phyloP scores from a whole-genome alignment of 768 basidiomycete species.

The Cytidiella melzeri region DNA sequence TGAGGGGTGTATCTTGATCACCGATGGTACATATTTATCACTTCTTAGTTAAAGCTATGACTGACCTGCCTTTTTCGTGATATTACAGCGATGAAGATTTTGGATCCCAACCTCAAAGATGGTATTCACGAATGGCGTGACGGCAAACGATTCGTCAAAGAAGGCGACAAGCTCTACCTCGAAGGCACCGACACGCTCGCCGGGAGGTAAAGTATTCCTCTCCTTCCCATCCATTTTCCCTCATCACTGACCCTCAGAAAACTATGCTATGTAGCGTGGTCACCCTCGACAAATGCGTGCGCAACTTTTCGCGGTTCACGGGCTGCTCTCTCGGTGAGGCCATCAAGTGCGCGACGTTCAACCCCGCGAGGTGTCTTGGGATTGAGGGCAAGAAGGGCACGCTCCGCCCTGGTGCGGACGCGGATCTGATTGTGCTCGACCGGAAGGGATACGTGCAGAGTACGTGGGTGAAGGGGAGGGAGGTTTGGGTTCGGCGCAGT shows the following conservation, averaged over 20 bases:
- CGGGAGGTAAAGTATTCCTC: constrained; percentile 55
- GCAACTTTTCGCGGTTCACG: constrained; percentile 80
- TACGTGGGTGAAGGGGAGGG: constrained; percentile 74
- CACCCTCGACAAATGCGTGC: constrained; percentile 78
- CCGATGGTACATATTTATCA: constrained; percentile 57
- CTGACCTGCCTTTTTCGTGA: not conserved
- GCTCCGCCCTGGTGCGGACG: constrained; percentile 76
- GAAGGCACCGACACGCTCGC: constrained; percentile 86
- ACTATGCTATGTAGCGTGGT: constrained; percentile 48
- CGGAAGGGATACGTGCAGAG: constrained; percentile 56
- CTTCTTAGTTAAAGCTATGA: not conserved
- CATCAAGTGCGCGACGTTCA: constrained; percentile 79
- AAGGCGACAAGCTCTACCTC: constrained; percentile 73
- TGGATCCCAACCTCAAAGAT: constrained; percentile 80
- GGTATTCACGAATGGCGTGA: constrained; percentile 88
- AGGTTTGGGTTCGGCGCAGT: constrained; percentile 48
- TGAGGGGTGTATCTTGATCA: constrained; percentile 83
- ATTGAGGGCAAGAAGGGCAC: constrained; percentile 79
- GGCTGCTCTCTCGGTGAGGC: constrained; percentile 79
- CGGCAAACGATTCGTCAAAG: constrained; percentile 72
- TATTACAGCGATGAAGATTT: constrained; percentile 67
- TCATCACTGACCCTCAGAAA: constrained; percentile 4
- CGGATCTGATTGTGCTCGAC: constrained; percentile 77
- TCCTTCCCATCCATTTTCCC: not conserved
- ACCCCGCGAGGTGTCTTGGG: constrained; percentile 77